Base-by-base conservation (phyloP, 768 basidiomycete species). In the Calocera cornea region DNA sequence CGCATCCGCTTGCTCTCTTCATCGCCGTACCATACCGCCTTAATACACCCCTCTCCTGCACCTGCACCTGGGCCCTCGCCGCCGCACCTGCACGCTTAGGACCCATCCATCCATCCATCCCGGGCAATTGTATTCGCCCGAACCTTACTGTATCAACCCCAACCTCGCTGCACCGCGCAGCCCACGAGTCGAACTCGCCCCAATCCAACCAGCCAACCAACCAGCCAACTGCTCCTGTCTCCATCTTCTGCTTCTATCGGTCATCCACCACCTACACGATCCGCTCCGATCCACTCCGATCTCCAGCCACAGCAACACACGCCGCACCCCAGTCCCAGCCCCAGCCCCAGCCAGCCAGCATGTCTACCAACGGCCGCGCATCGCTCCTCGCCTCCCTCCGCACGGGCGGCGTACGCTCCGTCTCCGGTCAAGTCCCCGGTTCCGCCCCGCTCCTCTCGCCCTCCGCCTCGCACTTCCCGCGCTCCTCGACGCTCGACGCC, bases 361-460 rank as follows among this genome's bases (percentile, higher is more conserved):
- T 47, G 64, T 31, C 54, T 17, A 64, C 41, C 27, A 71, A 69
- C 70, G 38, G 69, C 70, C 89, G 91, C 73, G 90, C 92, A 64
- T 89, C 89, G 69, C 90, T 93, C 74, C 89, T 93, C 77, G 82
- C 87, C 69, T 90, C 89, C 72, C 89, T 93, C 74, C 88, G 91
- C 75, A 93, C 91, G 66, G 92, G 91, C 75, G 91, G 91, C 64
- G 92, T 93, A 69, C 88, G 91, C 72, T 86, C 90, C n/a, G 73
- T 82, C 50, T 88, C 89, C 67, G 76, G 67, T 75, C 68, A 67
- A 41, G 76, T 84, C 22, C 88, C 89, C 44, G 86, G 88, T 76
- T 86, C 87, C 60, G 86, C 89, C 68, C 71, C 19, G 49, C 66
- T 64, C 60, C 86, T 27, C 63, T 65, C 60, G 76, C 80, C 44